Percentiles rank a stretch among this genome's conserved stretches.
Evolutionary conservation across 1,139 yeast genomes (phyloP).

Genomic region (Geotrichum reessii): DNA sequence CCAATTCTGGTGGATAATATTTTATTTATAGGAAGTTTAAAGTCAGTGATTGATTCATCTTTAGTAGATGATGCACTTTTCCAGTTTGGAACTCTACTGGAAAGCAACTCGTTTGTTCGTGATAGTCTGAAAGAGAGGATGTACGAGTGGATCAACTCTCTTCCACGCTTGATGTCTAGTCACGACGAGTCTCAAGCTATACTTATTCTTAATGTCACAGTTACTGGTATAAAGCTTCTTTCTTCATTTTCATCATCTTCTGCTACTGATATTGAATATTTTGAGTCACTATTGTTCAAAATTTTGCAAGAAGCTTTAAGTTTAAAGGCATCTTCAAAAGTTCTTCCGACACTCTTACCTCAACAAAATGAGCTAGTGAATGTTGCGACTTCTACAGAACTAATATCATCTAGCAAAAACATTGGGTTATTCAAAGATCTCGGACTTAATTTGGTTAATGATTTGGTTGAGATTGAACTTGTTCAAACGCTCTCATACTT

Average conservation of each 20-base stretch:
- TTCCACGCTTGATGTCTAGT: slow-evolving; percentile 30
- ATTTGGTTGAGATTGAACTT: slow-evolving; percentile 4
- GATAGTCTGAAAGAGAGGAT: slow-evolving; percentile 24
- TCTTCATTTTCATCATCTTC: neutral
- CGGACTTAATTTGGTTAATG: slow-evolving; percentile 8
- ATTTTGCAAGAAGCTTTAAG: slow-evolving; percentile 2
- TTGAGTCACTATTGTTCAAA: slow-evolving; percentile 1
- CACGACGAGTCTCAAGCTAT: slow-evolving; percentile 29
- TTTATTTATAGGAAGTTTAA: slow-evolving; percentile 23
- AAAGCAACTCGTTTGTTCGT: neutral
- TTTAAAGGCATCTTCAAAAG: neutral
- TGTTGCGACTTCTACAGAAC: slow-evolving; percentile 3
- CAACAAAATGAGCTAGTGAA: slow-evolving; percentile 6
- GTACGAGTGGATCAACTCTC: slow-evolving; percentile 31
- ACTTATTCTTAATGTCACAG: slow-evolving; percentile 21
- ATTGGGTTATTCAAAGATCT: slow-evolving; percentile 1
- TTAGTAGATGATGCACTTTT: slow-evolving; percentile 3
- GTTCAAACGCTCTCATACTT: neutral
- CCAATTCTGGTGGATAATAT: slow-evolving; percentile 34
- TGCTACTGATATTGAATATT: slow-evolving; percentile 6
- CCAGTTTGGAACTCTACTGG: slow-evolving; percentile 11
- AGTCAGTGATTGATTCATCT: neutral
- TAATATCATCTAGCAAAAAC: neutral
- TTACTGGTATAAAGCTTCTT: slow-evolving; percentile 21
- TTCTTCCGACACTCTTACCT: slow-evolving; percentile 8